Conservation (phyloP, 2,329 filamentous ascomycete genomes). For the Coniochaeta sp. region DNA sequence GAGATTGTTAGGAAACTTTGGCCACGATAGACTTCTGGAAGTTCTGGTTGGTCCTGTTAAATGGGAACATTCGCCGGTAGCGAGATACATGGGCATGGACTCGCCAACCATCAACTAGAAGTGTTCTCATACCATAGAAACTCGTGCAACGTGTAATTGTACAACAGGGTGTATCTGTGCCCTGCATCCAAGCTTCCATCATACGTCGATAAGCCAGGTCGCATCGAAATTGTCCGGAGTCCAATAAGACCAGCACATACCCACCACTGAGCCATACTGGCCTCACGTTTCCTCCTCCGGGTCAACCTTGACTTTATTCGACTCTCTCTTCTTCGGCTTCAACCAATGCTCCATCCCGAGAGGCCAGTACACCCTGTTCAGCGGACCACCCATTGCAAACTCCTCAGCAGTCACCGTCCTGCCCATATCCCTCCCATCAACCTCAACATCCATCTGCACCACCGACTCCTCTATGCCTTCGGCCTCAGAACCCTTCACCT, state of each 20-base stretch:
- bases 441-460: slow-evolving; percentile 28
- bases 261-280: neutral
- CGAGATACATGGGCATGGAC: too few species aligned
- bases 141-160: too few species aligned
- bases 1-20: too few species aligned
- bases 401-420: slow-evolving; percentile 55
- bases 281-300: neutral
- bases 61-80: too few species aligned
- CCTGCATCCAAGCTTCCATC: too few species aligned
- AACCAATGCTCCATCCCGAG: slow-evolving; percentile 87
- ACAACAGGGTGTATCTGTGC: too few species aligned
- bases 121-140: too few species aligned
- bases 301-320: neutral
- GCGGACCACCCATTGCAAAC: slow-evolving; percentile 76
- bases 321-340: slow-evolving; percentile 65
- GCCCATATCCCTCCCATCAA: slow-evolving; percentile 28
- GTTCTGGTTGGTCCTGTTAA: too few species aligned
- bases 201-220: too few species aligned
- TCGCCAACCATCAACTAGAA: too few species aligned
- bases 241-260: neutral
- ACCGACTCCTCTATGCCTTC: slow-evolving; percentile 9
- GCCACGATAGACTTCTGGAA: too few species aligned
- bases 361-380: slow-evolving; percentile 84
- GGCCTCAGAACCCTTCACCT: slow-evolving; percentile 21
- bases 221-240: too few species aligned